These are phyloP conservation scores for Cryptococcus sp. DNA, from an alignment of 1,284 basidiomycete species.

Conservation along the genomic window DNA sequence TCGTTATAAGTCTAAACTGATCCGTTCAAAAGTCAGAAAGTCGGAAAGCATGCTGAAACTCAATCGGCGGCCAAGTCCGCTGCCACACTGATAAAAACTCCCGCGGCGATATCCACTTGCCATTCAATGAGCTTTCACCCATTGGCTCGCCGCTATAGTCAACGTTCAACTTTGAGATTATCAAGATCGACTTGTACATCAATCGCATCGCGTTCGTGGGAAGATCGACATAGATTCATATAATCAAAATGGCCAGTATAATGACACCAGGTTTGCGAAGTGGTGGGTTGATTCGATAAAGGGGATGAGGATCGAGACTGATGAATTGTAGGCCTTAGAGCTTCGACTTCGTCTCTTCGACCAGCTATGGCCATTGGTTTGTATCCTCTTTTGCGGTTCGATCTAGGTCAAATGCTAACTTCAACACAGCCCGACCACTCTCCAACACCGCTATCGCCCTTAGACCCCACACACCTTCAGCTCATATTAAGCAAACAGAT, in stretches of 20 bases:
- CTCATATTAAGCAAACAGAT: constrained; percentile 22
- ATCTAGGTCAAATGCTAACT: background rate
- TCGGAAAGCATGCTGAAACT: background rate
- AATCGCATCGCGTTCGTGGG: background rate
- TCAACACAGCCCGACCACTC: constrained; percentile 26
- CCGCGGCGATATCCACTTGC: no score
- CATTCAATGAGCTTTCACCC: no score
- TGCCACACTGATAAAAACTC: no score
- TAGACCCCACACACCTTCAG: constrained; percentile 24
- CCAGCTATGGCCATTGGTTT: constrained; percentile 34
- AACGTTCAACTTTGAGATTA: no score
- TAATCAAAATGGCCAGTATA: constrained; percentile 23
- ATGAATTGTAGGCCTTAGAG: constrained; percentile 16
- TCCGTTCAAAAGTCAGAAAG: background rate
- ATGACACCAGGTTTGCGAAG: constrained; percentile 33
- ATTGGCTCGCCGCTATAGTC: no score
- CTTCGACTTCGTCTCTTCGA: constrained; percentile 32
- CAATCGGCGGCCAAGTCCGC: no score
- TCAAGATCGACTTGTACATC: no score
- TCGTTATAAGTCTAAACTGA: no score
- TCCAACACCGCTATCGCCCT: constrained; percentile 29
- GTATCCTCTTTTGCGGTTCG: background rate
- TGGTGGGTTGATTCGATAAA: constrained; percentile 12
- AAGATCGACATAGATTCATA: background rate
- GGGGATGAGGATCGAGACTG: no score